These are phyloP conservation scores for Penicillium flavigenum DNA, from an alignment of 495 filamentous ascomycete species.

Conservation along the genomic window DNA sequence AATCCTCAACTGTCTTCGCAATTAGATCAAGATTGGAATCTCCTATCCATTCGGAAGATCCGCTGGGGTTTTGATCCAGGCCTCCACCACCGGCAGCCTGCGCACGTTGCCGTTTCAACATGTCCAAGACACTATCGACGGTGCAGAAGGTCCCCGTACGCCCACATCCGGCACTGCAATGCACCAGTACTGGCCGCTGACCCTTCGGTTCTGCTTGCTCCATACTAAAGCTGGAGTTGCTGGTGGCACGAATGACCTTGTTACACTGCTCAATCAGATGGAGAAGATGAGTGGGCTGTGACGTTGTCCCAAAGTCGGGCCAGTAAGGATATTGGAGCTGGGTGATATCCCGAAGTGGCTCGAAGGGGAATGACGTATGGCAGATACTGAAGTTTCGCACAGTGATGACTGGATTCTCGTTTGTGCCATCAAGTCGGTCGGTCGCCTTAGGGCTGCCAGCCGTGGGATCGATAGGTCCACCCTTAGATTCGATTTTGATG, in stretches of 20 bases:
- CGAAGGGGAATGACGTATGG: slow-evolving; percentile 75
- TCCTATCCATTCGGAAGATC: slow-evolving; percentile 31
- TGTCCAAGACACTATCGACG: slow-evolving; percentile 89
- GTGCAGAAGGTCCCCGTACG: slow-evolving; percentile 96
- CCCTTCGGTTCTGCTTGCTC: slow-evolving; percentile 56
- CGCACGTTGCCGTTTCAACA: slow-evolving; percentile 76
- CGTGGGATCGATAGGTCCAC: slow-evolving; percentile 11
- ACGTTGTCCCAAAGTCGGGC: slow-evolving; percentile 95
- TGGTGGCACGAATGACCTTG: slow-evolving; percentile 41
- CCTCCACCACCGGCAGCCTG: slow-evolving; percentile 24
- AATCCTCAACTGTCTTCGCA: slow-evolving; percentile 82
- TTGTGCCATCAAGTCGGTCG: slow-evolving; percentile 25
- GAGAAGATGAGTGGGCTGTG: slow-evolving; percentile 81
- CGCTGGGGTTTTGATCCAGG: slow-evolving; percentile 28
- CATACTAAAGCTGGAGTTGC: slow-evolving; percentile 32
- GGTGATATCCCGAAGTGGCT: slow-evolving; percentile 86
- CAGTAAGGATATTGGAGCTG: slow-evolving; percentile 92
- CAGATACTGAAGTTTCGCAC: slow-evolving; percentile 84
- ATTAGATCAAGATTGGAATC: slow-evolving; percentile 72
- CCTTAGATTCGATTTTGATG: slow-evolving; percentile 63
- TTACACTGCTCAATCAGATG: slow-evolving; percentile 85
- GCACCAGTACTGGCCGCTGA: slow-evolving; percentile 77
- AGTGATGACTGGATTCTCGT: slow-evolving; percentile 70
- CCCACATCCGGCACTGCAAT: slow-evolving; percentile 94
- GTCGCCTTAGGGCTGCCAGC: slow-evolving; percentile 18